These are phyloP conservation scores for Prunus salicina DNA, from an alignment of 306 rosid genomes.

Conservation along the genomic window DNA sequence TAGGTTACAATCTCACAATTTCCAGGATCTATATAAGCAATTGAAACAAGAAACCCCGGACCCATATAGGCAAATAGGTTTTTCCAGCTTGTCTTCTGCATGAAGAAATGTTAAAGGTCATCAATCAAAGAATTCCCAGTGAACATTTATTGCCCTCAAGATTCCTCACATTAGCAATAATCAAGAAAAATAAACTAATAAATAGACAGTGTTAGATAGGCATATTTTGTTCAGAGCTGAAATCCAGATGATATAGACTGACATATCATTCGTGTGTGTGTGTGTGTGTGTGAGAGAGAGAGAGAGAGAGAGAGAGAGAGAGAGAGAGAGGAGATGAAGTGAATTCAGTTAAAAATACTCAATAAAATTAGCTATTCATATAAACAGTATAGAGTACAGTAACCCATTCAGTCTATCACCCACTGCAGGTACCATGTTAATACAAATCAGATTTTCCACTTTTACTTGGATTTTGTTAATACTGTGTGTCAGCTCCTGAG, in stretches of 20 bases:
- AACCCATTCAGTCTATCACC: background rate
- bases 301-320: background rate
- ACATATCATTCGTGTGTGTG: background rate
- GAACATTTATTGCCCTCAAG: background rate
- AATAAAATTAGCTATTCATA: background rate
- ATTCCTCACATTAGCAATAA: background rate
- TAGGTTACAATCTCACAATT: constrained; percentile 64
- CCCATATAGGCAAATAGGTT: constrained; percentile 93
- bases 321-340: background rate
- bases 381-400: background rate
- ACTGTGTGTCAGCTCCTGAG: background rate
- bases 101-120: constrained; percentile 20
- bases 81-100: constrained; percentile 91
- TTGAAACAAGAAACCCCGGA: constrained; percentile 97
- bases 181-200: background rate
- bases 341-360: background rate
- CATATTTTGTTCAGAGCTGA: background rate
- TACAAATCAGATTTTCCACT: background rate
- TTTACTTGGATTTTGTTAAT: background rate
- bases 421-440: background rate
- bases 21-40: constrained; percentile 98
- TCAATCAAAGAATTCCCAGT: constrained; percentile 4
- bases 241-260: background rate
- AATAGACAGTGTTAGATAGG: background rate
- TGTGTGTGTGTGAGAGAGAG: fast-evolving